These are phyloP conservation scores for Aspergillus felis DNA, from an alignment of 2,329 filamentous ascomycete species.

Conservation along the genomic window DNA sequence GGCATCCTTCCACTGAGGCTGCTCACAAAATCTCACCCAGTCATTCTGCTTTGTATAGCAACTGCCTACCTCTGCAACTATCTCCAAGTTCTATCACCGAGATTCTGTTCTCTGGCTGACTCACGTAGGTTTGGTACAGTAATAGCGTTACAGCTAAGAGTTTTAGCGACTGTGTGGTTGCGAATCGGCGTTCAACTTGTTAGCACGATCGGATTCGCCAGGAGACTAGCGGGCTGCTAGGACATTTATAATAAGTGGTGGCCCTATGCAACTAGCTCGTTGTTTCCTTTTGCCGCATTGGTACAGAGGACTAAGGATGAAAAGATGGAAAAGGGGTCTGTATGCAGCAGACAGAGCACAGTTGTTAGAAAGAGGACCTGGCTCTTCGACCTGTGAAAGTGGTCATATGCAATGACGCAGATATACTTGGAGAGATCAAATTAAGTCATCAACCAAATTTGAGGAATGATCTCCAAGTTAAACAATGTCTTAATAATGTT, in stretches of 20 bases:
- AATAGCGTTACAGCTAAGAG: conserved; percentile 18
- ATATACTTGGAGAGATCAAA: background rate
- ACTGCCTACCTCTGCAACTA: background rate
- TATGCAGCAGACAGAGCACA: background rate
- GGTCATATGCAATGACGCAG: too few relatives aligned
- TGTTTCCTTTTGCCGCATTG: conserved; percentile 10
- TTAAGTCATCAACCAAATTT: background rate
- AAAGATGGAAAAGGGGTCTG: background rate
- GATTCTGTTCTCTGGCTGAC: background rate
- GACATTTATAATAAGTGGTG: conserved; percentile 5
- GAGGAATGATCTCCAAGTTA: background rate
- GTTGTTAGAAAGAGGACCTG: background rate
- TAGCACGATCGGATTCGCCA: background rate
- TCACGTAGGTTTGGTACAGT: background rate
- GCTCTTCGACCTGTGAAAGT: background rate
- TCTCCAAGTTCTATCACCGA: background rate
- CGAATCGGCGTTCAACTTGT: conserved; percentile 16
- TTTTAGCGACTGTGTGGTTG: conserved; percentile 11
- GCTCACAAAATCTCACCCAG: background rate
- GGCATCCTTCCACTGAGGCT: background rate
- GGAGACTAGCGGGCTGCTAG: conserved; percentile 4
- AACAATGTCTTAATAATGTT: background rate
- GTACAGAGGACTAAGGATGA: background rate
- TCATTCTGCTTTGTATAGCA: background rate
- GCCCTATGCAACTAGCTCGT: conserved; percentile 15